These are phyloP conservation scores for Xylariaceae sp. DNA, from an alignment of 2,329 filamentous ascomycete genomes.

Conservation along the genomic window DNA sequence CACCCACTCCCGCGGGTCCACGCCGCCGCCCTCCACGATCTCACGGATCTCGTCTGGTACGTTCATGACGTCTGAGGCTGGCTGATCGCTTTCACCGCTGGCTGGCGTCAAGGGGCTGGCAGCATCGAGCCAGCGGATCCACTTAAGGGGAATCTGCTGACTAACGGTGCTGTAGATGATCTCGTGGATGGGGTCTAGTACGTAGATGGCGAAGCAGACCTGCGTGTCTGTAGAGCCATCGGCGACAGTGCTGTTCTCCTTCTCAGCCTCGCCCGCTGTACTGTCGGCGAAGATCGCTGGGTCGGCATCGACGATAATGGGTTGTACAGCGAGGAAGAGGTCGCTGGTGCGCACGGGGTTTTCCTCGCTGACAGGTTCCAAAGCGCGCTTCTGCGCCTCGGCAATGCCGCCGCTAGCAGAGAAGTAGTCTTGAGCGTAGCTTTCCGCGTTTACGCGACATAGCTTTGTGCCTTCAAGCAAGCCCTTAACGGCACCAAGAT, in stretches of 20 bases:
- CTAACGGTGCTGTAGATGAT: conserved; percentile 82
- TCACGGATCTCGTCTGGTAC: conserved; percentile 82
- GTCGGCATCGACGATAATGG: conserved; percentile 63
- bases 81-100: conserved; percentile 36
- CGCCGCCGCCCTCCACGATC: conserved; percentile 69
- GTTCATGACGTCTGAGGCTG: conserved; percentile 23
- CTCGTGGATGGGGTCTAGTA: conserved; percentile 84
- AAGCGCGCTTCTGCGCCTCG: conserved; percentile 72
- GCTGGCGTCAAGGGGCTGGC: conserved; percentile 52
- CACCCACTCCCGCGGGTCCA: conserved; percentile 95
- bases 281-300: conserved; percentile 64
- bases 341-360: conserved; percentile 92
- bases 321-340: conserved; percentile 93
- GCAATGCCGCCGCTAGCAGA: conserved; percentile 72
- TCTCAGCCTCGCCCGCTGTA: conserved; percentile 48
- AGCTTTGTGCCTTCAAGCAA: conserved; percentile 86
- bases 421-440: conserved; percentile 83
- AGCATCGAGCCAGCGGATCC: conserved; percentile 89
- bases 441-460: conserved; percentile 81
- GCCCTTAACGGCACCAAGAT: conserved; percentile 75
- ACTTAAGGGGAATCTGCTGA: conserved; percentile 77
- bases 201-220: conserved; percentile 71
- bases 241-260: conserved; percentile 48
- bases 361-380: conserved; percentile 71
- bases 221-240: conserved; percentile 45